phyloP scores from a whole-genome alignment of 345 rosid species.

The Excoecaria cochinchinensis region DNA sequence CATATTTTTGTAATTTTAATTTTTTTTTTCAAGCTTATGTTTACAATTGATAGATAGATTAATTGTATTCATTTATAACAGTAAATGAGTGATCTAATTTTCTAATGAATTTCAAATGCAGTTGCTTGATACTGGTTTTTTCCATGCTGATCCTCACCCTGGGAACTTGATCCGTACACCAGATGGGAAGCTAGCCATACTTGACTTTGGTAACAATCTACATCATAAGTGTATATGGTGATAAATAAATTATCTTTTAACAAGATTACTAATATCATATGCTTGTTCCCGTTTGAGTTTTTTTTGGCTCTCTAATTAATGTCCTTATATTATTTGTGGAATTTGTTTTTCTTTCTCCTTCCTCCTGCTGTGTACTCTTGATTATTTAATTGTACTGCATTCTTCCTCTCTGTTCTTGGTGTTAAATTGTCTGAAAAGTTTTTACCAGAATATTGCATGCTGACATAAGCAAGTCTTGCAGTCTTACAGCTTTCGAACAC shows the following conservation, averaged over 20 bases:
- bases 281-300: slow-evolving; percentile 3
- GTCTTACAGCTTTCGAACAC: not conserved
- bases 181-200: slow-evolving; percentile 94
- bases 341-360: not conserved
- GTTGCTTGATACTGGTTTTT: slow-evolving; percentile 96
- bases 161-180: slow-evolving; percentile 97
- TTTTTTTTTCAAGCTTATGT: not conserved
- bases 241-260: slow-evolving; percentile 5
- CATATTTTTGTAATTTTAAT: not conserved
- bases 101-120: slow-evolving; percentile 33
- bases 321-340: not conserved
- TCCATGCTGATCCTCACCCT: slow-evolving; percentile 99
- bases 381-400: not conserved
- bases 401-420: not conserved
- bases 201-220: slow-evolving; percentile 80
- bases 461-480: not conserved
- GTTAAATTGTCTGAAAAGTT: not conserved
- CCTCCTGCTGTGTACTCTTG: not conserved
- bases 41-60: not conserved
- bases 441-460: not conserved
- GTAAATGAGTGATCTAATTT: slow-evolving; percentile 2
- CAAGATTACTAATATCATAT: slow-evolving; percentile 7
- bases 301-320: not conserved
- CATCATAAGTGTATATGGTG: slow-evolving; percentile 15
- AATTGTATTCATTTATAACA: not conserved